Evolutionary conservation across 1,139 yeast species (phyloP).

Genomic region (Casaregolazyma suthepensis): DNA sequence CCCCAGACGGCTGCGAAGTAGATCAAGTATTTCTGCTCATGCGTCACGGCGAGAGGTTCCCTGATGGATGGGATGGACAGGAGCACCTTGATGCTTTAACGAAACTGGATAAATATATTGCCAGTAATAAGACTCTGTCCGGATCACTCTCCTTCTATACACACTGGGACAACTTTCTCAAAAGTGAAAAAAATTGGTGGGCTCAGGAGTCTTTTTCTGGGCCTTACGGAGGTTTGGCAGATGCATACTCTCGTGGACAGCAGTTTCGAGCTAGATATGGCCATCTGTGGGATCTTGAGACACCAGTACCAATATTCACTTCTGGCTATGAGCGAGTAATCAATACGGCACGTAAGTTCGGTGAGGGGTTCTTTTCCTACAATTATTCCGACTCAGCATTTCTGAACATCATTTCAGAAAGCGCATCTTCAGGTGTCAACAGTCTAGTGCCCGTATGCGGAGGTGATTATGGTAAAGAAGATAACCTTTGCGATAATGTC

Average conservation of each 20-base stretch:
- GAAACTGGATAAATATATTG: constrained; percentile 14
- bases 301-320: constrained; percentile 34
- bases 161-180: constrained; percentile 32
- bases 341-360: constrained; percentile 37
- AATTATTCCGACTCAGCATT: constrained; percentile 34
- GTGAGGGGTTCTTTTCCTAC: constrained; percentile 38
- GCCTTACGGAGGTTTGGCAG: constrained; percentile 33
- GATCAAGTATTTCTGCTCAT: constrained; percentile 58
- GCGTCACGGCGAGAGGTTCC: constrained; percentile 72
- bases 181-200: constrained; percentile 25
- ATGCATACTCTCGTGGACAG: constrained; percentile 30
- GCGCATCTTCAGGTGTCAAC: constrained; percentile 36
- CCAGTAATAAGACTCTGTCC: constrained; percentile 19
- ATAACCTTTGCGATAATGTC: constrained; percentile 4
- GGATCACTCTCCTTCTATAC: constrained; percentile 37
- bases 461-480: constrained; percentile 12
- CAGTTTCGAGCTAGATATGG: constrained; percentile 34
- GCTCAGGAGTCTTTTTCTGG: constrained; percentile 31
- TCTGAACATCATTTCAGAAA: constrained; percentile 36
- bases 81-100: constrained; percentile 16
- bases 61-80: constrained; percentile 28
- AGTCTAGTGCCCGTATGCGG: constrained; percentile 34
- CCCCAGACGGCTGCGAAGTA: constrained; percentile 48
- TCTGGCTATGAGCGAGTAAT: constrained; percentile 38
- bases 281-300: constrained; percentile 33